Base-by-base conservation (phyloP, 139 green algal genomes). In the Asterochloris erici region DNA sequence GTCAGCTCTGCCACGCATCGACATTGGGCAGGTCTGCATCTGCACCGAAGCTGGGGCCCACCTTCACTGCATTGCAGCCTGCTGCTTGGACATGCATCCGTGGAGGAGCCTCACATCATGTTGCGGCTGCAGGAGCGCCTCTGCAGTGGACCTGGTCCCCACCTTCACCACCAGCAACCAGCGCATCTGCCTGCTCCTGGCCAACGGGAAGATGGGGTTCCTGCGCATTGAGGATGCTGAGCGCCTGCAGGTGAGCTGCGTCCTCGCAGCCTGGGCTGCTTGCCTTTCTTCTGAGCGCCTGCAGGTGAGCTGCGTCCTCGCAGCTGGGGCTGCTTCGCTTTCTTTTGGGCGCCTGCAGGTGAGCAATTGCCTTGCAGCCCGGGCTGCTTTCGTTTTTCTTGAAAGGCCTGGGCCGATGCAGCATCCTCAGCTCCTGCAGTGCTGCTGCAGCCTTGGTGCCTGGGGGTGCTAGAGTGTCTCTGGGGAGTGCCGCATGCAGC, bases 151-250 rank as follows among this genome's bases (percentile, higher is more conserved):
- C 79, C 79, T 95, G n/a, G 88, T 96, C n/a, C 94, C 94, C 68
- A 96, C 93, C 11, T 93, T 98, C 82, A 98, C 92, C 76, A 97
- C 93, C 79, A 87, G 79, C 86, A 97, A 97, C 82, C 78, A 91
- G 27, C 85, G 90, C 82, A 95, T 98, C 73, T 93, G 92, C 86
- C 88, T 98, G 83, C 85, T 95, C 63, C 90, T 97, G 23, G 61
- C 81, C 14, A 84, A 84, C 71, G 90, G 89, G 24, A 68, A 87
- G 29, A 85, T 89, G 29, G 94, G 94, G 23, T 83, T 93, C 78
- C 88, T 97, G 81, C 87, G 93, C n/a, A 90, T 94, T 19, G 87
- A 93, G 38, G 94, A 97, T 70, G 93, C 90, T n/a, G 93, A 97
- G 86, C 82, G 92, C 24, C 78, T 97, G 77, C 93, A 96, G 89